phyloP scores from a whole-genome alignment of 805 yeast species.

The Cephaloascus albidus region DNA sequence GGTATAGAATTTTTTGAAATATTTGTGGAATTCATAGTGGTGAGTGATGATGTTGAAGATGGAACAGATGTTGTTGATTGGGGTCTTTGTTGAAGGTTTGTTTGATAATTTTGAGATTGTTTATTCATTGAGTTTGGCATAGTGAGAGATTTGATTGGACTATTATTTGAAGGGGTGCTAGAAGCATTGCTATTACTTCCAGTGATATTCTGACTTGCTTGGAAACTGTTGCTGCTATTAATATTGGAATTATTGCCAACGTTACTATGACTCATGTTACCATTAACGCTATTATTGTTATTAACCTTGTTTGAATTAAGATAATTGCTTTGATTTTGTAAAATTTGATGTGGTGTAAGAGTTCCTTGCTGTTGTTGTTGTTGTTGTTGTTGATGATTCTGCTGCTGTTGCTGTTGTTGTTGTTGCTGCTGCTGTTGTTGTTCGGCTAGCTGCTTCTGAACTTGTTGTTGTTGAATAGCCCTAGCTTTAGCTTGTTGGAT shows the following conservation, averaged over 20 bases:
- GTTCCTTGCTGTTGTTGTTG: not conserved
- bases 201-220: not conserved
- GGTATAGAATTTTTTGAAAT: not conserved
- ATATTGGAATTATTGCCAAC: not conserved
- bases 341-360: not conserved
- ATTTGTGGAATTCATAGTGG: not conserved
- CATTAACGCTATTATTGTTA: not conserved
- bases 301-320: no score
- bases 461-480: slow-evolving; percentile 30
- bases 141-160: not conserved
- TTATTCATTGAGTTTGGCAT: not conserved
- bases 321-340: not conserved
- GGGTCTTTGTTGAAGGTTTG: not conserved
- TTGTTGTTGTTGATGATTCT: slow-evolving; percentile 1
- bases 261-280: not conserved
- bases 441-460: slow-evolving; percentile 4
- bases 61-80: not conserved
- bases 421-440: slow-evolving; percentile 4
- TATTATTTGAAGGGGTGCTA: not conserved
- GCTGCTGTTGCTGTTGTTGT: slow-evolving; percentile 4
- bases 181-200: not conserved
- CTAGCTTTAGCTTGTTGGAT: slow-evolving; percentile 42
- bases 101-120: not conserved
- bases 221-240: not conserved
- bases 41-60: not conserved